Percentiles rank a stretch among this genome's conserved stretches.
These are phyloP conservation scores for Sesbania bispinosa DNA, from an alignment of 306 rosid species.

Conservation along the genomic window DNA sequence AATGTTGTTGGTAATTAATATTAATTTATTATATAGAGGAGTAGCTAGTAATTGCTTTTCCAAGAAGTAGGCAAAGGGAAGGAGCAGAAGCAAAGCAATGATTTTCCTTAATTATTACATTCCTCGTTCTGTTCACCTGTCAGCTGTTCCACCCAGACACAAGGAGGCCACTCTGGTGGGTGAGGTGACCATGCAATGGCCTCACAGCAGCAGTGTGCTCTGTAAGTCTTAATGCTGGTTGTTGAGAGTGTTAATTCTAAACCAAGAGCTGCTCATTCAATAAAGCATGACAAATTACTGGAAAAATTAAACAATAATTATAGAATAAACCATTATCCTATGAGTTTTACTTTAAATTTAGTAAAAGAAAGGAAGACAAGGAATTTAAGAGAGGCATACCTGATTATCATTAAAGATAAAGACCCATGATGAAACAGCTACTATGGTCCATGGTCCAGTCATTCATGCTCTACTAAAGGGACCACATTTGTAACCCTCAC, in stretches of 20 bases:
- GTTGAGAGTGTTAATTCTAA: slow-evolving; percentile 95
- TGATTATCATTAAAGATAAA: slow-evolving; percentile 99
- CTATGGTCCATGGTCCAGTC: slow-evolving; percentile 20
- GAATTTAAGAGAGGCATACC: slow-evolving; percentile 31
- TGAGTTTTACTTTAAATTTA: neutral
- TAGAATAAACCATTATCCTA: neutral
- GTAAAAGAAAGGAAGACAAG: neutral
- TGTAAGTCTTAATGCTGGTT: slow-evolving; percentile 73
- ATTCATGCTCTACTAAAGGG: slow-evolving; percentile 31
- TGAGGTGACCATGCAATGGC: slow-evolving; percentile 99
- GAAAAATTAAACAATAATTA: neutral
- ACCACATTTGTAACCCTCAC: slow-evolving; percentile 30
- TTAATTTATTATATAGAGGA: neutral
- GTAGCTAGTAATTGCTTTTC: slow-evolving; percentile 52
- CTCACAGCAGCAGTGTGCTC: slow-evolving; percentile 98
- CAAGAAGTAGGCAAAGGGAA: slow-evolving; percentile 79
- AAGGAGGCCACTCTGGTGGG: slow-evolving; percentile 74
- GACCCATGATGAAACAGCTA: slow-evolving; percentile 10
- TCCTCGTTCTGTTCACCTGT: too few species aligned
- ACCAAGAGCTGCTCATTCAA: slow-evolving; percentile 68
- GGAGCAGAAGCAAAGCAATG: slow-evolving; percentile 84
- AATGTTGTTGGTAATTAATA: neutral
- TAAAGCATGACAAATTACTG: slow-evolving; percentile 1
- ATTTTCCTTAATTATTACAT: too few species aligned
- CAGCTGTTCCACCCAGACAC: slow-evolving; percentile 99